These are phyloP conservation scores for Thelonectria discophora DNA, from an alignment of 2,329 filamentous ascomycete species.

Conservation along the genomic window DNA sequence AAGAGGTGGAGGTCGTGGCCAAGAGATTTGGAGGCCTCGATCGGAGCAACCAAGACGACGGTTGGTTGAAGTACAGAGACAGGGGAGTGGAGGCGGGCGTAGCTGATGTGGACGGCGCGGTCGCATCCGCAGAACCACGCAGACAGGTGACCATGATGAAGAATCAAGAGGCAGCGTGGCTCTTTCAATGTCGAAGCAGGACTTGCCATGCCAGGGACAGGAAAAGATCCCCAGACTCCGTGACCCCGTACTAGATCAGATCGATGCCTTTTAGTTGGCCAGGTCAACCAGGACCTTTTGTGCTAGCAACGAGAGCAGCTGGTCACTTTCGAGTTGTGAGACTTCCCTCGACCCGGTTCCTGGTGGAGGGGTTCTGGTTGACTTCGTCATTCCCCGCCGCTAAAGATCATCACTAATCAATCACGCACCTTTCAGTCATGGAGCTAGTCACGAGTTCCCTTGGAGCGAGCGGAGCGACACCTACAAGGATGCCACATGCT, in stretches of 20 bases:
- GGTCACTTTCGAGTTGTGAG: constrained; percentile 5
- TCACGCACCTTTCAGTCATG: constrained; percentile 8
- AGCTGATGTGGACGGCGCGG: constrained; percentile 3
- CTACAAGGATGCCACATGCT: constrained; percentile 8
- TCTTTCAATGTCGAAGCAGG: not conserved
- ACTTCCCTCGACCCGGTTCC: constrained; percentile 37
- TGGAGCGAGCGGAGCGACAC: constrained; percentile 15
- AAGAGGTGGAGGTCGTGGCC: not conserved
- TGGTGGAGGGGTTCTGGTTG: constrained; percentile 31
- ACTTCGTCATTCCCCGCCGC: constrained; percentile 40
- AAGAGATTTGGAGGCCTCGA: constrained; percentile 20
- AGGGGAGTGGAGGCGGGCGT: constrained; percentile 3
- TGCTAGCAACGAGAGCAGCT: not conserved
- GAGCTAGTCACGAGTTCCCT: constrained; percentile 14
- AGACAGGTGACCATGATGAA: constrained; percentile 18
- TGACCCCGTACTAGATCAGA: constrained; percentile 10
- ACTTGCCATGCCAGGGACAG: not conserved
- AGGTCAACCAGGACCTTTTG: constrained; percentile 4
- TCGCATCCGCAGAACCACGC: constrained; percentile 25
- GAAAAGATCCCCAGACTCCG: constrained; percentile 9
- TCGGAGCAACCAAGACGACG: constrained; percentile 4
- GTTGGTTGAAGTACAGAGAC: not conserved
- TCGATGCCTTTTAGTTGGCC: constrained; percentile 8
- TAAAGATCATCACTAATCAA: constrained; percentile 10
- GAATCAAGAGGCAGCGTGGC: not conserved